Base-by-base conservation (phyloP, 768 basidiomycete genomes). In the Leccinellum albellum region DNA sequence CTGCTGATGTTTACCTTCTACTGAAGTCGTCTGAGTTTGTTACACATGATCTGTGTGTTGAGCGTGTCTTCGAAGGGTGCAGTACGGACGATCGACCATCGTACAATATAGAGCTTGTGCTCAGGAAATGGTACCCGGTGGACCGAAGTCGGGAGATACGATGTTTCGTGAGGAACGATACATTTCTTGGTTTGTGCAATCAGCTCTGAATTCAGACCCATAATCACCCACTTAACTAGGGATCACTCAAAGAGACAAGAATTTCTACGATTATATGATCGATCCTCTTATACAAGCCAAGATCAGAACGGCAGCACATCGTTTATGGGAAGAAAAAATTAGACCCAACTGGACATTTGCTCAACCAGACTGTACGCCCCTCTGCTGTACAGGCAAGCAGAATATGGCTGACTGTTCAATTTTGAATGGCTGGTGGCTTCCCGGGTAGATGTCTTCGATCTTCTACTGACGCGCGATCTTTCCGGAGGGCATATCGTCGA, bases 1-100 rank as follows among this genome's bases (percentile, higher is more conserved):
- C 94, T 0, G 83, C 90, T 1, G 95, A 98, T 61, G 88, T 98
- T 31, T 98, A 96, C 71, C 79, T 96, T 54, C 75, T 96, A 0
- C 81, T 98, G 60, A 98, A 98, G 70, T 92, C 93, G 0, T 94
- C 92, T 31, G 91, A 96, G 70, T 95, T 95, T 62, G 78, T 94
- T 54, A 79, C 82, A 2, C 91, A 97, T 63, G 94, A 94, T 66
- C 71, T 95, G 8, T 79, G 77, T 54, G 63, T 71, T 2, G 78
- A 77, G 3, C 74, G 69, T 31, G 85, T 91, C 6, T 95, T 95
- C 56, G 84, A 84, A 17, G 85, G 82, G 0, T 91, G 90, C 63
- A 31, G 24, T 24, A n/a, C 47, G 14, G 52, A 42, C 15, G 55
- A 62, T 35, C 50, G 17, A 13, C 63, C 70, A 24, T 45, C 57